Percentiles rank a stretch among this genome's conserved stretches.
phyloP scores from a whole-genome alignment of 306 rosid species.

The Fagus crenata region DNA sequence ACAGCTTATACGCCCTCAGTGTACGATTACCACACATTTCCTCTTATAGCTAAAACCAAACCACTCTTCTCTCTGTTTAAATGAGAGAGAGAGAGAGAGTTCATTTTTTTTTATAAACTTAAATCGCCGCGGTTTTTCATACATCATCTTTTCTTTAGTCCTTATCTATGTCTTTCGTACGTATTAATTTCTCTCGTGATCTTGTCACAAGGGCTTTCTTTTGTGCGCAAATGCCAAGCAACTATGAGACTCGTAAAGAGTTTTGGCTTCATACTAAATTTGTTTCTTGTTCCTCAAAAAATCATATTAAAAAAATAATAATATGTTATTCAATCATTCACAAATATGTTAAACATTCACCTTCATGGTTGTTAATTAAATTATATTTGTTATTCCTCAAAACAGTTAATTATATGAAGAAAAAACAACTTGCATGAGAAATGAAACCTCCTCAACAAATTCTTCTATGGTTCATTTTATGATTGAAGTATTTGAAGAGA shows the following conservation, averaged over 20 bases:
- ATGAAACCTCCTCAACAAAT: no score
- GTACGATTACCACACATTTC: neutral
- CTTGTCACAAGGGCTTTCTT: slow-evolving; percentile 4
- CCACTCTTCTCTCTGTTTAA: neutral
- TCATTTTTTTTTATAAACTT: no score
- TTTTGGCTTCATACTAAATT: neutral
- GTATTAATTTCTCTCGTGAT: slow-evolving; percentile 6
- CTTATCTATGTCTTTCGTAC: neutral
- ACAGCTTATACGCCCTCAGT: neutral
- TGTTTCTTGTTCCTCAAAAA: neutral
- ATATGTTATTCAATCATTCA: no score
- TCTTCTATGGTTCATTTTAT: no score
- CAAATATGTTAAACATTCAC: no score
- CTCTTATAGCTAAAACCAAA: neutral
- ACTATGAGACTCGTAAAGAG: no score
- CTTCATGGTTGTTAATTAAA: no score
- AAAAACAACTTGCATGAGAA: no score
- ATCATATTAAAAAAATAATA: no score
- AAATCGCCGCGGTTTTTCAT: slow-evolving; percentile 3
- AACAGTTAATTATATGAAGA: no score
- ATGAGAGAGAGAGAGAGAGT: neutral
- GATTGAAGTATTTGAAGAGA: no score
- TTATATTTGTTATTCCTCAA: no score
- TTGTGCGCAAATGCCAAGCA: neutral
- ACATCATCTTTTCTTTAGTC: slow-evolving; percentile 1